Base-by-base conservation (phyloP, 2,329 filamentous ascomycete species). In the Pseudocercospora fijiensis region DNA sequence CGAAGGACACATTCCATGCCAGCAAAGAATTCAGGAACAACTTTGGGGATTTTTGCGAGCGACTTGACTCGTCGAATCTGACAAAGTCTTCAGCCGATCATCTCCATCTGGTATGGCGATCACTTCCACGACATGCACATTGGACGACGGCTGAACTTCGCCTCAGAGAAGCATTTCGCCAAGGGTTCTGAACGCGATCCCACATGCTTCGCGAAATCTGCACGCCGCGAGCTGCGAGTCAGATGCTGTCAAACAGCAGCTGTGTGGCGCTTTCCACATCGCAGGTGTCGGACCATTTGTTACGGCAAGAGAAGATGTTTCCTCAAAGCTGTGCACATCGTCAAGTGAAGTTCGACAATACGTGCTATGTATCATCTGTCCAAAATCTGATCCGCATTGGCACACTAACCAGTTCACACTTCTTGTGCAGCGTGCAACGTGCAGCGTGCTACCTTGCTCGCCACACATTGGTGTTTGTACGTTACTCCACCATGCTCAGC, bases 401-500 rank as follows among this genome's bases (percentile, higher is more conserved):
- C 53, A 43, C 57, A 61, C 58, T 58, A 43, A 49, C 52, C 62
- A 56, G 45, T 45, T 33, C 33, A 41, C 57, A 30, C 41, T 28
- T 43, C 57, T 41, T 61, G 58, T 64, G n/a, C n/a, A n/a, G n/a
- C n/a, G n/a, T n/a, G n/a, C n/a, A n/a, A n/a, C n/a, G n/a, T n/a
- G n/a, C n/a, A n/a, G n/a, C n/a, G n/a, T n/a, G 49, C 58, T 20
- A 64, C 58, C 53, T 51, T 28, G 58, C 52, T 47, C 52, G 53
- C 62, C 62, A 61, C 58, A 20, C 24, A 53, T 28, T 26, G 26
- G 11, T 28, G 49, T 53, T 53, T 28, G 49, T 28, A 13, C 49
- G 49, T 28, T 26, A 53, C 47, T 18, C 47, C 49, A 53, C 24
- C 49, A 26, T 52, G 49, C 49, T 27, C 49, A 56, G 9, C 27